Conservation (phyloP, 176 grass and related monocot species). For the Aegilops tauschii region DNA sequence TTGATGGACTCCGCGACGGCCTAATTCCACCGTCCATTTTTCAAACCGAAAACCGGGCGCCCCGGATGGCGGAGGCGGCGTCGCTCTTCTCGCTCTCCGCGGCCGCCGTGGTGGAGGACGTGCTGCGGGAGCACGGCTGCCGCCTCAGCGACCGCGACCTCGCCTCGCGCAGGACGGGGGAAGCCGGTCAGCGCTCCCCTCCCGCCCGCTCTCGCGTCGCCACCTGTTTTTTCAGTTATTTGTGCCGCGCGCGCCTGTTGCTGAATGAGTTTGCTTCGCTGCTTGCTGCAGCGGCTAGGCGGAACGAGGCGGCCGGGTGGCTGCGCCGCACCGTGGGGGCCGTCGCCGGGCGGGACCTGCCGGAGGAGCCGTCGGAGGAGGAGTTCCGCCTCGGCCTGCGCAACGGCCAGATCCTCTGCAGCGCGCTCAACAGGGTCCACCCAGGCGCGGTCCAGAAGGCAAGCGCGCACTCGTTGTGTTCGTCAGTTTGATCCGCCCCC, state of each 20-base stretch:
- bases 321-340: constrained; percentile 84
- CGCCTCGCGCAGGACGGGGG: constrained; percentile 81
- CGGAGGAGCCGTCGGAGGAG: constrained; percentile 91
- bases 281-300: constrained; percentile 62
- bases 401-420: constrained; percentile 95
- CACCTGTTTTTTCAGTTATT: not conserved
- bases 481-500: constrained; percentile 22
- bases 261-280: not conserved
- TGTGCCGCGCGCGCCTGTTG: not conserved
- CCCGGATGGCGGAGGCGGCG: constrained; percentile 58
- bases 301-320: constrained; percentile 91
- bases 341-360: constrained; percentile 74
- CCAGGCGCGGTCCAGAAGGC: constrained; percentile 89
- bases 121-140: constrained; percentile 81
- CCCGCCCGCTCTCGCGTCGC: not conserved
- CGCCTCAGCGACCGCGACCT: constrained; percentile 80
- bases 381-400: constrained; percentile 89
- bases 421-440: constrained; percentile 92
- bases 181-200: constrained; percentile 53
- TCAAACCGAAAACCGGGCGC: not conserved
- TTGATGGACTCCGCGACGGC: constrained; percentile 41
- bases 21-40: constrained; percentile 44
- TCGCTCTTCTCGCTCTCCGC: constrained; percentile 61
- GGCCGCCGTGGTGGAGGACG: constrained; percentile 85
- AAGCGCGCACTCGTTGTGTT: constrained; percentile 20